Evolutionary conservation across 2,329 filamentous ascomycete genomes (phyloP), one percentile per base, ranked within the genome.

Genomic region (Neonectria faginata): DNA sequence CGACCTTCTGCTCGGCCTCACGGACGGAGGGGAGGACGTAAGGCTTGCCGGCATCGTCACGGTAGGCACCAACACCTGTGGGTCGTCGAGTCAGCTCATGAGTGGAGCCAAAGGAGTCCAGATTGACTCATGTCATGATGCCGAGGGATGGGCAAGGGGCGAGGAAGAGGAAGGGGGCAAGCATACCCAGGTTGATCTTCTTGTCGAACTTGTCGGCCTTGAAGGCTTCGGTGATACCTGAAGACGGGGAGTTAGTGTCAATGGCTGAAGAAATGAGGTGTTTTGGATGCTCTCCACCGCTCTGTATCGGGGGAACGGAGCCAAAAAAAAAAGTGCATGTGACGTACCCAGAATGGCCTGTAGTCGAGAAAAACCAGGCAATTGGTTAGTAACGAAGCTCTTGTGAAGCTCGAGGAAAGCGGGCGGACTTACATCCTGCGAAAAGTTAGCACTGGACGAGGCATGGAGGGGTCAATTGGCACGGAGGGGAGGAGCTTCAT

Each of bases 11-110:
- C 87, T 98, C 96, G 66, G 95, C 96, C 76, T 91, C 83, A 79
- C 90, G 90, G 66, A 99, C 96, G 53, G 95, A 97, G 65, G 95
- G 95, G 67, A 99, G 92, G 69, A 99, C 95, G 81, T 95, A 98
- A 67, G 96, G 96, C 88, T 98, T 97, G 83, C 96, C 96, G 83
- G 93, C 87, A 87, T 98, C 94, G 80, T 98, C 96, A 78, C 96
- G 94, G 89, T 99, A 99, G 78, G 96, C 96, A 77, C 96, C 96
- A 73, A 98, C 96, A 84, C 94, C 91, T 93, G 72, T 65, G 60
- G 57, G 42, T 64, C 55, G 54, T 52, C 53, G 57, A 62, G 65
- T 73, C 67, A 73, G 70, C 69, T 61, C 54, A 62, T 57, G 63
- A 58, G 51, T 61, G 56, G 55, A 62, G 62, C 63, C 64, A 52